Conservation (phyloP, 1,139 yeast genomes). For the Geotrichum aggregatum region DNA sequence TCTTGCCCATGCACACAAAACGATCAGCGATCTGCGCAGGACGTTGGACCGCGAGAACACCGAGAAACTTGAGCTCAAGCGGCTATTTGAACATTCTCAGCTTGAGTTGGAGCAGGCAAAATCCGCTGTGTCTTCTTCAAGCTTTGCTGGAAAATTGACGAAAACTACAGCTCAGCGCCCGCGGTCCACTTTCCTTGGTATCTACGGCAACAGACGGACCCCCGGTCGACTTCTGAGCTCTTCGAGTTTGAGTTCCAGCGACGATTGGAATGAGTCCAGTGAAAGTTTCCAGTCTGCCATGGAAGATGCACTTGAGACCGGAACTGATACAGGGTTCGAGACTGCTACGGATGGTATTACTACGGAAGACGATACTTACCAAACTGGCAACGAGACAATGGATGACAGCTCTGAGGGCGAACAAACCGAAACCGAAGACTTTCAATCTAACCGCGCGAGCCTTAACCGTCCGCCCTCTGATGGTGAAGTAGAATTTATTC, state of each 20-base stretch:
- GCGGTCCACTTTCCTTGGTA: background rate
- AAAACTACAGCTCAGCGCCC: constrained; percentile 4
- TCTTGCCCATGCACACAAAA: constrained; percentile 58
- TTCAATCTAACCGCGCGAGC: background rate
- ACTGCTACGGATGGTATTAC: constrained; percentile 34
- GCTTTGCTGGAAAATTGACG: background rate
- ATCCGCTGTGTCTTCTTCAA: background rate
- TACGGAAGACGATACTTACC: constrained; percentile 38
- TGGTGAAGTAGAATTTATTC: background rate
- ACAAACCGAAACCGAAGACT: constrained; percentile 42
- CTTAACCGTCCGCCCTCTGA: background rate
- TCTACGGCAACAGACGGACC: constrained; percentile 4
- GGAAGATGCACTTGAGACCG: constrained; percentile 13
- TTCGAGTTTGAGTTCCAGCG: constrained; percentile 13
- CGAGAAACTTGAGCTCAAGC: constrained; percentile 38
- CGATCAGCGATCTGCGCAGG: constrained; percentile 32
- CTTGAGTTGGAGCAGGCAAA: constrained; percentile 25
- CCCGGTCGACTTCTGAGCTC: background rate
- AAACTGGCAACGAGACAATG: constrained; percentile 36
- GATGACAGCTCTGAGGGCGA: constrained; percentile 32
- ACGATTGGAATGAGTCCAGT: constrained; percentile 21
- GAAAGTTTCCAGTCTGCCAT: constrained; percentile 35
- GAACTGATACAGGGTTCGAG: constrained; percentile 26
- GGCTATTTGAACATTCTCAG: constrained; percentile 30
- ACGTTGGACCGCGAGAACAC: constrained; percentile 36